Evolutionary conservation across 1,139 yeast genomes (phyloP).

Genomic region (Suhomyces bolitotheri): DNA sequence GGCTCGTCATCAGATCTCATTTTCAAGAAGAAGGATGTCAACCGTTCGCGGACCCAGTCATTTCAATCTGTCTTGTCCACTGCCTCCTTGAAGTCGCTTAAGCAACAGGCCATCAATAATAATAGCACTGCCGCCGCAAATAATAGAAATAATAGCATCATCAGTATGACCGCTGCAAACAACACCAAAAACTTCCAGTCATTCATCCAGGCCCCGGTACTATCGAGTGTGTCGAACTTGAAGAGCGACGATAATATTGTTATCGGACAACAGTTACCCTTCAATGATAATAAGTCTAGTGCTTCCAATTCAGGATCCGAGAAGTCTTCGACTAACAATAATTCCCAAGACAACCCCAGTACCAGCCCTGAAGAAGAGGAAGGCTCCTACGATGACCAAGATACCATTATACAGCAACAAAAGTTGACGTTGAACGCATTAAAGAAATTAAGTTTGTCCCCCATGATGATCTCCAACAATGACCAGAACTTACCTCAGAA

Average conservation of each 20-base stretch:
- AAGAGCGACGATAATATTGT: constrained; percentile 35
- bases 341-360: constrained; percentile 8
- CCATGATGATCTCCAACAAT: constrained; percentile 29
- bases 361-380: constrained; percentile 3
- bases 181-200: constrained; percentile 43
- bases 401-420: constrained; percentile 43
- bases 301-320: constrained; percentile 10
- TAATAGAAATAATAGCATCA: constrained; percentile 28
- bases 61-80: constrained; percentile 65
- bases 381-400: constrained; percentile 30
- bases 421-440: constrained; percentile 46
- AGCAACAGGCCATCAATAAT: constrained; percentile 27
- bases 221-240: constrained; percentile 40
- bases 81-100: constrained; percentile 54
- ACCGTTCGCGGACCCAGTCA: constrained; percentile 56
- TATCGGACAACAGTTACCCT: constrained; percentile 48
- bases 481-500: constrained; percentile 19
- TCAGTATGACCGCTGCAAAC: constrained; percentile 15
- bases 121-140: constrained; percentile 12
- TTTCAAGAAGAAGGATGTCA: constrained; percentile 56
- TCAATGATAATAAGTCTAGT: constrained; percentile 25
- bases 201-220: constrained; percentile 50
- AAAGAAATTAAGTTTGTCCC: constrained; percentile 46
- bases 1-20: constrained; percentile 28
- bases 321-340: constrained; percentile 4